Conservation (phyloP, 1,284 basidiomycete species). For the Phellinidium pouzarii region DNA sequence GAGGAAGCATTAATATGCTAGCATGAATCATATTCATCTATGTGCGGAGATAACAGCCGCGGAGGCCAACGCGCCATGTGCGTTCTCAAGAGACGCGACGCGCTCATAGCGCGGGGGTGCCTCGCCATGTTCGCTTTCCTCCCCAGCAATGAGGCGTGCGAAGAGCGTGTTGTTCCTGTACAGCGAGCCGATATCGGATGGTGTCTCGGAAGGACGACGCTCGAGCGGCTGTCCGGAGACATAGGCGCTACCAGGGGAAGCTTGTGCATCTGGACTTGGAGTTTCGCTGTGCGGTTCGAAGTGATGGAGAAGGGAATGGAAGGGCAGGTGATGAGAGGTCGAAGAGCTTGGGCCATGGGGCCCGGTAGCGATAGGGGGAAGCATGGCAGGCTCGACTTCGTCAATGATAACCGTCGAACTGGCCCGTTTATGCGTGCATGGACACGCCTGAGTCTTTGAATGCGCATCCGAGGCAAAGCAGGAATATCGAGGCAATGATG, state of each 20-base stretch:
- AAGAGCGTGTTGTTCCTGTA: slow-evolving; percentile 42
- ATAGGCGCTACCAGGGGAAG: background rate
- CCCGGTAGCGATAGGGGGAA: slow-evolving; percentile 1
- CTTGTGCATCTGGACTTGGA: background rate
- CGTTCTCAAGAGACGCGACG: slow-evolving; percentile 5
- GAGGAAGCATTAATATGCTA: too few relatives aligned
- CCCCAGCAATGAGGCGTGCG: slow-evolving; percentile 54
- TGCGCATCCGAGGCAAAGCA: slow-evolving; percentile 34
- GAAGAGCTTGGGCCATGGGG: background rate
- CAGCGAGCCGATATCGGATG: slow-evolving; percentile 28
- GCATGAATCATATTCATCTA: too few relatives aligned
- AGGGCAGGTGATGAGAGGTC: background rate
- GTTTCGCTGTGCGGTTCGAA: slow-evolving; percentile 1
- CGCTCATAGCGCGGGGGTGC: slow-evolving; percentile 53
- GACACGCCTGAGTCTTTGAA: slow-evolving; percentile 35
- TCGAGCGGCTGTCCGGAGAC: slow-evolving; percentile 3
- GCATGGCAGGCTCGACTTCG: slow-evolving; percentile 2
- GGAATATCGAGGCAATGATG: slow-evolving; percentile 65
- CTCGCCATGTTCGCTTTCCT: slow-evolving; percentile 58
- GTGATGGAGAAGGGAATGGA: slow-evolving; percentile 6
- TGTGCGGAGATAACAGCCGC: slow-evolving; percentile 18
- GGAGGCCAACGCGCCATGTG: slow-evolving; percentile 5
- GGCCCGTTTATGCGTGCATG: slow-evolving; percentile 30
- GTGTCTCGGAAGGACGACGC: slow-evolving; percentile 19
- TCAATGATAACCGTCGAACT: background rate